Conservation (phyloP, 495 filamentous ascomycete species). For the Ascodesmis nigricans region DNA sequence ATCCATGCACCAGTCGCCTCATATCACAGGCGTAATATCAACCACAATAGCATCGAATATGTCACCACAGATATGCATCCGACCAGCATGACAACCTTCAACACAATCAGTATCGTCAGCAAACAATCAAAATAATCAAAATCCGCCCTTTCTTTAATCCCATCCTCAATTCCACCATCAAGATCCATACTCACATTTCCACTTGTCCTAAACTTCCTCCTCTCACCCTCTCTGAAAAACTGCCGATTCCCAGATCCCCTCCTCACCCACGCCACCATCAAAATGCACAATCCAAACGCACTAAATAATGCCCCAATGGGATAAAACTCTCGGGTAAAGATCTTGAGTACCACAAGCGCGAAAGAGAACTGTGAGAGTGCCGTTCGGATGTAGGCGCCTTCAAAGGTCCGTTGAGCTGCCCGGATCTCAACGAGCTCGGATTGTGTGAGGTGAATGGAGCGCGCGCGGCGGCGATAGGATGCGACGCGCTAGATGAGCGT, state of each 20-base stretch:
- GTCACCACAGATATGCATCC: conserved; percentile 61
- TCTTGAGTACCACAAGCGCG: conserved; percentile 78
- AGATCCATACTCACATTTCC: conserved; percentile 33
- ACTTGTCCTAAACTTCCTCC: conserved; percentile 72
- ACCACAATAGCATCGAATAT: conserved; percentile 54
- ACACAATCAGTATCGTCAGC: conserved; percentile 61
- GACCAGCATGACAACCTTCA: conserved; percentile 57
- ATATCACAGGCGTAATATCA: too few species aligned
- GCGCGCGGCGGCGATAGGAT: conserved; percentile 70
- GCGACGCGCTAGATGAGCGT: too few species aligned
- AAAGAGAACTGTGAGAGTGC: conserved; percentile 88
- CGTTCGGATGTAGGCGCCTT: conserved; percentile 90
- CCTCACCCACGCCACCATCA: conserved; percentile 58
- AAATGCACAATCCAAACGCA: conserved; percentile 64
- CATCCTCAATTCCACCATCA: conserved; percentile 2
- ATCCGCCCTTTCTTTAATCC: not conserved
- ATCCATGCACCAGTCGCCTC: too few species aligned
- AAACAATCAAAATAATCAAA: conserved; percentile 7
- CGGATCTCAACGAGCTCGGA: conserved; percentile 83
- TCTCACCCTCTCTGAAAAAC: conserved; percentile 54
- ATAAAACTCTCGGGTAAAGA: conserved; percentile 92
- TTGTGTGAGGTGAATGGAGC: conserved; percentile 57
- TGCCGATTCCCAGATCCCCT: conserved; percentile 78
- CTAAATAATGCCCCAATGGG: conserved; percentile 79
- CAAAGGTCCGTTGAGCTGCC: conserved; percentile 85